phyloP scores from a whole-genome alignment of 2,329 filamentous ascomycete genomes.

The Nannizziopsis arthrosporioides region DNA sequence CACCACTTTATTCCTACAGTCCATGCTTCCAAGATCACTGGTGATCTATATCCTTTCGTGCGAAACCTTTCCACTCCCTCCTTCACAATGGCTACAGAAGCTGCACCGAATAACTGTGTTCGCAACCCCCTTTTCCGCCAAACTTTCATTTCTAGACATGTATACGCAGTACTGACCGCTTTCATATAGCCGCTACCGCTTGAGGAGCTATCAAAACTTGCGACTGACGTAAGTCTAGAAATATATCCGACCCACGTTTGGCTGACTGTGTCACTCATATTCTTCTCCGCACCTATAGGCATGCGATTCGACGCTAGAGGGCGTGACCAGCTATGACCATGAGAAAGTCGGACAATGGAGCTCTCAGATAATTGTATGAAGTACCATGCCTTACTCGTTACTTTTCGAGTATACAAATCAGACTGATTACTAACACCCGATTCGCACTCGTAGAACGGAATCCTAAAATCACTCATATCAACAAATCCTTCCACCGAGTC shows the following conservation, averaged over 20 bases:
- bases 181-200: constrained; percentile 56
- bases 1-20: too few relatives aligned
- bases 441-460: constrained; percentile 24
- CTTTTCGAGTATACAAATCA: not conserved
- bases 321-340: constrained; percentile 74
- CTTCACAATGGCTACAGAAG: constrained; percentile 7
- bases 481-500: constrained; percentile 26
- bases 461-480: constrained; percentile 32
- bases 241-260: not conserved
- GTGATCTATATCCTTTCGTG: too few relatives aligned
- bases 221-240: constrained; percentile 55
- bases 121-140: not conserved
- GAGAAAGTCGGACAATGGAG: constrained; percentile 79
- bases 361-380: constrained; percentile 73
- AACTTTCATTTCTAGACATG: not conserved
- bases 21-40: too few relatives aligned
- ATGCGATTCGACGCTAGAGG: constrained; percentile 65
- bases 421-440: not conserved
- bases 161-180: not conserved
- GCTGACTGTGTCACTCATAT: constrained; percentile 10
- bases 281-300: constrained; percentile 44
- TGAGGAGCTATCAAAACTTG: constrained; percentile 72
- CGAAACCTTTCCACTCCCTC: not conserved
- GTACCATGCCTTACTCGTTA: not conserved
- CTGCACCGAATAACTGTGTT: constrained; percentile 8